Evolutionary conservation across 371 early-diverging fungal genomes (phyloP).

Genomic region (Zychaea mexicana): DNA sequence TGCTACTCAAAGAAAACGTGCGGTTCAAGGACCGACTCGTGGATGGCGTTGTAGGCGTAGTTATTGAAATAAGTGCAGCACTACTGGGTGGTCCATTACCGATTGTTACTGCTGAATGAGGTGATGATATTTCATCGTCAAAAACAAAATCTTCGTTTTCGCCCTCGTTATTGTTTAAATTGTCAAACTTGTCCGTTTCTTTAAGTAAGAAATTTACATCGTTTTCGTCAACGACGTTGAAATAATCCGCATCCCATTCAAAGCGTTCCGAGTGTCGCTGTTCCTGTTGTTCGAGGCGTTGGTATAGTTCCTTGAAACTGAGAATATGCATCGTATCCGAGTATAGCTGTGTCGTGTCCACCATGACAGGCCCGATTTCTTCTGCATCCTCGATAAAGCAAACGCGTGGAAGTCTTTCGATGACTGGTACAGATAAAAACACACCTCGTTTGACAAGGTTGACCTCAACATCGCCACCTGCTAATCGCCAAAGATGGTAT

Average conservation of each 20-base stretch:
- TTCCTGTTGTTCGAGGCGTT: conserved; percentile 44
- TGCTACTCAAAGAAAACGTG: conserved; percentile 19
- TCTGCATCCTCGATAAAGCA: conserved; percentile 46
- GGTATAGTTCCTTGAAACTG: conserved; percentile 58
- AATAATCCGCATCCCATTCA: conserved; percentile 69
- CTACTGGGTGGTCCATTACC: conserved; percentile 15
- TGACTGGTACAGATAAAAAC: conserved; percentile 60
- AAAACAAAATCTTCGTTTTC: conserved; percentile 39
- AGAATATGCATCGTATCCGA: conserved; percentile 54
- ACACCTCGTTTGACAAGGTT: conserved; percentile 59
- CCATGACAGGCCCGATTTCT: conserved; percentile 46
- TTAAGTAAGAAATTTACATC: conserved; percentile 65
- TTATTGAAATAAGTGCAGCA: neutral
- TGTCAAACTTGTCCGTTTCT: conserved; percentile 10
- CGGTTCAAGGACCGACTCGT: conserved; percentile 25
- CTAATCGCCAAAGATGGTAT: conserved; percentile 67
- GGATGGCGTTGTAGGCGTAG: conserved; percentile 36
- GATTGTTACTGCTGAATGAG: neutral
- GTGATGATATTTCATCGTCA: conserved; percentile 20
- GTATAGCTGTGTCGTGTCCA: conserved; percentile 54
- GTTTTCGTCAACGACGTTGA: conserved; percentile 62
- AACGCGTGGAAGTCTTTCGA: conserved; percentile 58
- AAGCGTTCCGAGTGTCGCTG: conserved; percentile 23
- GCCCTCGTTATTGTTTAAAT: conserved; percentile 8
- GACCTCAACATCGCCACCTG: conserved; percentile 68